These are phyloP conservation scores for Rhytidiadelphus loreus DNA, from an alignment of 225 moss, liverwort and hornwort genomes.

Conservation along the genomic window DNA sequence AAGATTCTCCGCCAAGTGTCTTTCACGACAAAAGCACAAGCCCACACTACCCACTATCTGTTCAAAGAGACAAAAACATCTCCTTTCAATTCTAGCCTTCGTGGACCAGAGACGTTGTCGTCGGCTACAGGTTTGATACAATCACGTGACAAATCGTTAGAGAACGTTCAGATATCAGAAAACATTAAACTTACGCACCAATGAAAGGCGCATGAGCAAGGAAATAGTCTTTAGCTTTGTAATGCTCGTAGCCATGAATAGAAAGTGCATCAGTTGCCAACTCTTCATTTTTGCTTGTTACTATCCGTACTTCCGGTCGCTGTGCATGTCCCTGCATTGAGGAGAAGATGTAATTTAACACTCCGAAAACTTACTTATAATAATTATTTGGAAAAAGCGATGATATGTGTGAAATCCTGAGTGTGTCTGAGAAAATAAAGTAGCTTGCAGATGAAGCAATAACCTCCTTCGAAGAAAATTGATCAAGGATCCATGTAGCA, in stretches of 20 bases:
- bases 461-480: neutral
- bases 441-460: neutral
- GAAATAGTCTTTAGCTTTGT: slow-evolving; percentile 90
- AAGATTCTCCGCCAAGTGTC: neutral
- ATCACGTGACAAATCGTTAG: neutral
- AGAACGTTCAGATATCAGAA: neutral
- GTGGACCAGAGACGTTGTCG: neutral
- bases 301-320: slow-evolving; percentile 90
- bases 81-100: neutral
- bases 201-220: slow-evolving; percentile 84
- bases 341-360: neutral
- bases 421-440: neutral
- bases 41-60: neutral
- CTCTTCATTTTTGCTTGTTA: slow-evolving; percentile 87
- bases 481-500: neutral
- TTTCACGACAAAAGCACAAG: neutral
- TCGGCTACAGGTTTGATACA: neutral
- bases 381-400: neutral
- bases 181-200: slow-evolving; percentile 30
- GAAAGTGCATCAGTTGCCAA: slow-evolving; percentile 89
- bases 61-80: neutral
- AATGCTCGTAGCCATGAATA: slow-evolving; percentile 94
- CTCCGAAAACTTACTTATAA: neutral
- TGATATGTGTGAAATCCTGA: neutral
- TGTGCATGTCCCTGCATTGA: slow-evolving; percentile 70